Evolutionary conservation across 495 filamentous ascomycete species (phyloP).

Genomic region (Aspergillus mulundensis): DNA sequence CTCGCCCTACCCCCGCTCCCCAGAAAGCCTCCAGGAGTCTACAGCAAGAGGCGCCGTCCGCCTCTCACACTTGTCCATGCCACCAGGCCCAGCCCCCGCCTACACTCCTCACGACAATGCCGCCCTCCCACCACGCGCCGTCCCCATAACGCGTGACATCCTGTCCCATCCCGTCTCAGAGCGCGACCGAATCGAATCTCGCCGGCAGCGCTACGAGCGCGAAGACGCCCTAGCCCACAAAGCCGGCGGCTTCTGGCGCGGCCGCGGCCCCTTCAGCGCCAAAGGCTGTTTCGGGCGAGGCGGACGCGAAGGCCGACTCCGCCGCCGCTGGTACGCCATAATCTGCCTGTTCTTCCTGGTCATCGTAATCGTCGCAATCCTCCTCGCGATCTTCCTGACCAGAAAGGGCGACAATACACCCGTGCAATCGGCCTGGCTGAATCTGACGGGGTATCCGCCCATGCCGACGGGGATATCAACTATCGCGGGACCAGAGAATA

Average conservation of each 20-base stretch:
- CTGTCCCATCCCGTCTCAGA: constrained; percentile 25
- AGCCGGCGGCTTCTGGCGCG: constrained; percentile 56
- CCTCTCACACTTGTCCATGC: constrained; percentile 44
- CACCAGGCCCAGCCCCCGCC: constrained; percentile 31
- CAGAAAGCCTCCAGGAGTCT: constrained; percentile 34
- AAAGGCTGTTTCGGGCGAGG: constrained; percentile 61
- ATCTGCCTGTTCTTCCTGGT: constrained; percentile 50
- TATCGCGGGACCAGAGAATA: constrained; percentile 60
- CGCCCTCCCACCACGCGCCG: constrained; percentile 23
- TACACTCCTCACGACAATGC: constrained; percentile 21
- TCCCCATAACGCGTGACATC: constrained; percentile 20
- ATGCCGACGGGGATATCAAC: constrained; percentile 80
- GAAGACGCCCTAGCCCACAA: constrained; percentile 56
- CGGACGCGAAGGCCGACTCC: constrained; percentile 57
- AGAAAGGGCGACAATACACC: constrained; percentile 38
- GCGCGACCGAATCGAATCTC: constrained; percentile 47
- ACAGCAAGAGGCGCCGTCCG: constrained; percentile 42
- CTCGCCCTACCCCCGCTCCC: constrained; percentile 35
- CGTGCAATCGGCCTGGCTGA: constrained; percentile 65
- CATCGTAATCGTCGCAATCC: constrained; percentile 56
- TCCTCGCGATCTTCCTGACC: constrained; percentile 58
- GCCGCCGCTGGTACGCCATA: constrained; percentile 56
- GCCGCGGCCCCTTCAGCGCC: constrained; percentile 53
- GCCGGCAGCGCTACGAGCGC: constrained; percentile 56
- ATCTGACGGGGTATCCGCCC: constrained; percentile 79